phyloP scores from a whole-genome alignment of 768 basidiomycete species.

The Clavaria fumosa region DNA sequence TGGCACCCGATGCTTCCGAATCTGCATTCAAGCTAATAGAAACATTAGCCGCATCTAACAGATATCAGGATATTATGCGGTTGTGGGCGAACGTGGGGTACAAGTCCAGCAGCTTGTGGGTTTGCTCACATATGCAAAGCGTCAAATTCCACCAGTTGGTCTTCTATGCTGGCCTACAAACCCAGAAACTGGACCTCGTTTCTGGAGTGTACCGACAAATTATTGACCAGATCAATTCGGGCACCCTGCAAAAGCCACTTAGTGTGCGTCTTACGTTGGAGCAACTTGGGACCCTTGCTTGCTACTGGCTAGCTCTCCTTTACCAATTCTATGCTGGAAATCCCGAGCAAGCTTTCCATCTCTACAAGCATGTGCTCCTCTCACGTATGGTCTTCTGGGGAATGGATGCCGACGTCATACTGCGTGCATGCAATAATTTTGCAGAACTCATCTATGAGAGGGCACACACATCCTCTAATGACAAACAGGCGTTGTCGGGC shows the following conservation, averaged over 20 bases:
- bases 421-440: not conserved
- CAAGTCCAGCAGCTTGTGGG: not conserved
- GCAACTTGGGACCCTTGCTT: not conserved
- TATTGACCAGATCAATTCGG: not conserved
- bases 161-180: not conserved
- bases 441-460: not conserved
- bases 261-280: not conserved
- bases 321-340: not conserved
- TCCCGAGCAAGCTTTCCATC: not conserved
- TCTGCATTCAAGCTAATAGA: not conserved
- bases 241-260: not conserved
- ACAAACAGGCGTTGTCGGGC: not conserved
- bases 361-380: not conserved
- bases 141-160: not conserved
- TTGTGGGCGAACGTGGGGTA: not conserved
- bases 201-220: not conserved
- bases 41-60: no score
- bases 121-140: no score
- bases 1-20: not conserved
- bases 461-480: not conserved
- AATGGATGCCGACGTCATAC: not conserved
- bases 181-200: not conserved
- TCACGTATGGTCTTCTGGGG: not conserved
- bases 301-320: not conserved
- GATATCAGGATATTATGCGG: not conserved